These are phyloP conservation scores for Prunus davidiana DNA, from an alignment of 306 rosid genomes.

Conservation along the genomic window DNA sequence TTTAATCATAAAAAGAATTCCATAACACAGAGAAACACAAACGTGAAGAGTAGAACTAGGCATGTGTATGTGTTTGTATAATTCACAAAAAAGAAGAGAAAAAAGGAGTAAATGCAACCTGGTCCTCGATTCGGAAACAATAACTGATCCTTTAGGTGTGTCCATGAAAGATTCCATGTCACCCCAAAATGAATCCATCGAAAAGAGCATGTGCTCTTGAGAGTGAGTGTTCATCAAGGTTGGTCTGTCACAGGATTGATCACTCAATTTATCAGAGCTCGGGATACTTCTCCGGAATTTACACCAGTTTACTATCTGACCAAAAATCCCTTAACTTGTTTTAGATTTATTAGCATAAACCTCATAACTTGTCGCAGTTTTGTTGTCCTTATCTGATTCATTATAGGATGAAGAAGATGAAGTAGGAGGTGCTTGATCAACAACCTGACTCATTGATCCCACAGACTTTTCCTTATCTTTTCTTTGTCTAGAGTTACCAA, in stretches of 20 bases:
- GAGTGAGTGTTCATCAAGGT: conserved; percentile 20
- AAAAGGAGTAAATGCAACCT: conserved; percentile 45
- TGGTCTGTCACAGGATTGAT: conserved; percentile 23
- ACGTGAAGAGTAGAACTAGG: neutral
- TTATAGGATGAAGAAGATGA: conserved; percentile 26
- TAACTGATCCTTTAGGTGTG: conserved; percentile 51
- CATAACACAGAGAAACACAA: neutral
- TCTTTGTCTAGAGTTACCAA: conserved; percentile 21
- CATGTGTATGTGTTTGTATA: neutral
- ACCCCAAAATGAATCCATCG: conserved; percentile 57
- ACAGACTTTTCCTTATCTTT: conserved; percentile 22
- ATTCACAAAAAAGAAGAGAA: neutral
- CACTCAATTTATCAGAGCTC: conserved; percentile 26
- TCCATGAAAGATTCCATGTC: conserved; percentile 56
- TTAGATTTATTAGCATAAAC: conserved; percentile 11
- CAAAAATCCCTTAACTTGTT: conserved; percentile 35
- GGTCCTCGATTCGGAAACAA: conserved; percentile 57
- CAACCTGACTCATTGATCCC: conserved; percentile 33
- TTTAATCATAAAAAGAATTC: neutral
- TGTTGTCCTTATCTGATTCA: conserved; percentile 30
- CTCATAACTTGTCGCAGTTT: conserved; percentile 28
- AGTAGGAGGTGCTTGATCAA: conserved; percentile 29
- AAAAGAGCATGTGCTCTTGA: conserved; percentile 45
- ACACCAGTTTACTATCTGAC: conserved; percentile 41
- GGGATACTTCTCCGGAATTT: conserved; percentile 36